Conservation (phyloP, 768 basidiomycete species). For the Fistulinella prunicolor region DNA sequence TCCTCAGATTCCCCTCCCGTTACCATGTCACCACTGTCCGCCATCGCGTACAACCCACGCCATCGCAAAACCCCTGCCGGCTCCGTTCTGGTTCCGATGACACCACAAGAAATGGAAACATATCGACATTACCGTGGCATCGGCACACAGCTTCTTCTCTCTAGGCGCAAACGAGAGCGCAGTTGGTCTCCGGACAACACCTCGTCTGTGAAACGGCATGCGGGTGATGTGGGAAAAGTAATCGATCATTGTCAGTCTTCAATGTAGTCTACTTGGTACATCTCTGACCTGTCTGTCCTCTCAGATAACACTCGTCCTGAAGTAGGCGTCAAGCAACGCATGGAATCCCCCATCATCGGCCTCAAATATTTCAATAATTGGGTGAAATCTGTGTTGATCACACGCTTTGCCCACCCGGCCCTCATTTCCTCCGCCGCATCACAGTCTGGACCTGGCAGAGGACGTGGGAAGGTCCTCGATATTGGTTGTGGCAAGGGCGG, state of each 20-base stretch:
- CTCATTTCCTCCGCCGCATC: constrained; percentile 41
- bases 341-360: constrained; percentile 91
- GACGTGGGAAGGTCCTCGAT: constrained; percentile 81
- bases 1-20: constrained; percentile 24
- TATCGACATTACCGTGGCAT: constrained; percentile 56
- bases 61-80: constrained; percentile 58
- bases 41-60: constrained; percentile 62
- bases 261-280: constrained; percentile 1
- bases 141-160: constrained; percentile 48
- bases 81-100: constrained; percentile 63
- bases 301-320: constrained; percentile 93
- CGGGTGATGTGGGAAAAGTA: constrained; percentile 71
- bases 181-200: constrained; percentile 38
- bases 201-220: constrained; percentile 48
- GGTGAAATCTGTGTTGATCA: constrained; percentile 97
- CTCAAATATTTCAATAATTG: constrained; percentile 99
- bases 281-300: constrained; percentile 6
- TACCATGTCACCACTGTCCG: constrained; percentile 20
- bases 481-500: constrained; percentile 99
- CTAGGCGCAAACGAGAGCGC: constrained; percentile 52
- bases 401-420: constrained; percentile 78
- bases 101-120: constrained; percentile 56
- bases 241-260: constrained; percentile 71
- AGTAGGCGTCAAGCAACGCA: constrained; percentile 79
- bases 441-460: constrained; percentile 27